A percentile compares a stretch with the other conserved stretches of the same genome.
phyloP scores from a whole-genome alignment of 768 basidiomycete species.

The Lentinula lateritia region DNA sequence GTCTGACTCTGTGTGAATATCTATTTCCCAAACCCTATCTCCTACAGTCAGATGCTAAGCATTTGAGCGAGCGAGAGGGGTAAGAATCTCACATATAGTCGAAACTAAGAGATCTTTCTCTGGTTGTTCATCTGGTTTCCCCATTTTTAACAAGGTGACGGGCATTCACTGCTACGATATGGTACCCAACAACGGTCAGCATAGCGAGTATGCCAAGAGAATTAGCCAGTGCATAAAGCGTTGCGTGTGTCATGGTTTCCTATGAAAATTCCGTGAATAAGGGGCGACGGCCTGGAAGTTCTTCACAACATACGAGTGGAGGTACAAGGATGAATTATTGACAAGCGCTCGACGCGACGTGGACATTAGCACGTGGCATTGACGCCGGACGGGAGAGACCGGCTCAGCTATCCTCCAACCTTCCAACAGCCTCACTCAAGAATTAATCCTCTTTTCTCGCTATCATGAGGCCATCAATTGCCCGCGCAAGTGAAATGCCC shows the following conservation, averaged over 20 bases:
- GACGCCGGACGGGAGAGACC: background rate
- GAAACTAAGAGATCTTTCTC: background rate
- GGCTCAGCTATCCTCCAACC: background rate
- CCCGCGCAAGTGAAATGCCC: conserved; percentile 72
- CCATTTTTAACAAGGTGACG: conserved; percentile 5
- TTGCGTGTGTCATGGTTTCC: conserved; percentile 68
- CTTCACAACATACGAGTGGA: background rate
- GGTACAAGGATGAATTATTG: background rate
- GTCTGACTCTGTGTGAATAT: background rate
- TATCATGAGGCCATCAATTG: conserved; percentile 60
- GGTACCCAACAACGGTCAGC: conserved; percentile 84
- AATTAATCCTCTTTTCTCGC: conserved; percentile 9
- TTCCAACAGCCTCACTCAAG: background rate
- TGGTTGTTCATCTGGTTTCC: background rate
- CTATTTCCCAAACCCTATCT: background rate
- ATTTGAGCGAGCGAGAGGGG: background rate
- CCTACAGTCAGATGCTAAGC: background rate
- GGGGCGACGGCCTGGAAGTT: background rate
- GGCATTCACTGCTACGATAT: conserved; percentile 84
- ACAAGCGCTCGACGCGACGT: background rate
- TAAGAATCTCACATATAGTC: too few relatives aligned
- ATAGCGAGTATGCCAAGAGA: conserved; percentile 80
- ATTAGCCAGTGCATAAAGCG: conserved; percentile 79
- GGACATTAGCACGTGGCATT: background rate
- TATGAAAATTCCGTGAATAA: conserved; percentile 22